Conservation (phyloP, 257 asterid genomes). For the Solanum habrochaites region DNA sequence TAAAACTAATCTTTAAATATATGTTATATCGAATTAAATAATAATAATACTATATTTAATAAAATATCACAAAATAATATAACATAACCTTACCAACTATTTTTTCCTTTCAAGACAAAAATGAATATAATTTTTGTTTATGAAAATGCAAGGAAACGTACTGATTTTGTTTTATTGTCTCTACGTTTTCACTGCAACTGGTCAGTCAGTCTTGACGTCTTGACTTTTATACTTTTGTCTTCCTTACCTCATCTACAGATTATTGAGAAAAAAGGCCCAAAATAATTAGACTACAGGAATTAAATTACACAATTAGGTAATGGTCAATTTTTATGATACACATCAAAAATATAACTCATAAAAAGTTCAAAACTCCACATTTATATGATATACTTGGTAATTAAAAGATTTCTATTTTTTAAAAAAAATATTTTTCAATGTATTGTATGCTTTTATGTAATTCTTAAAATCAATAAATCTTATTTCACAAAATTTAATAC, state of each 20-base stretch:
- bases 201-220: not conserved
- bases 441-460: not conserved
- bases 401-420: no score
- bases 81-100: not conserved
- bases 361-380: not conserved
- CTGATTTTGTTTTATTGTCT: not conserved
- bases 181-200: not conserved
- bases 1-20: fast-evolving
- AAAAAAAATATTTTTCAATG: no score
- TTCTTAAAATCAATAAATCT: no score
- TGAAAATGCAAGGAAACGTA: not conserved
- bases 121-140: not conserved
- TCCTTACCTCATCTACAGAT: not conserved
- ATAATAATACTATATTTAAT: no score
- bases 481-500: no score
- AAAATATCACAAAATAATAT: no score
- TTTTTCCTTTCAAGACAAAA: no score
- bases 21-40: not conserved
- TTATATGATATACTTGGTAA: not conserved
- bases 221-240: not conserved
- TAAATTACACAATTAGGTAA: not conserved
- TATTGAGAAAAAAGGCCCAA: not conserved
- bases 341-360: not conserved
- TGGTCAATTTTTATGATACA: not conserved
- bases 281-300: not conserved